Base-by-base conservation (phyloP, 176 grass and related monocot genomes). In the Cenchrus americanus region DNA sequence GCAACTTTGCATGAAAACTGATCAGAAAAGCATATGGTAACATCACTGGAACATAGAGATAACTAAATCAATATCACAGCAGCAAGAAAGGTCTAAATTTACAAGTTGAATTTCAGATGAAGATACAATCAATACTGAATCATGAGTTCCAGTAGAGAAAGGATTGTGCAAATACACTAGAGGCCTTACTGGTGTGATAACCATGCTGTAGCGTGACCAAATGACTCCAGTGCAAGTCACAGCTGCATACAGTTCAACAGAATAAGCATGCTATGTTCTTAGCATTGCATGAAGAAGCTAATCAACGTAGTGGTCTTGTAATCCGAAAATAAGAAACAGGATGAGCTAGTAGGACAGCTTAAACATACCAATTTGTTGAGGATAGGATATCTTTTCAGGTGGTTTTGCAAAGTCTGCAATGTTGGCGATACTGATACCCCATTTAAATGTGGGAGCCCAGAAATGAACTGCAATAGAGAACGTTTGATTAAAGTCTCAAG, bases 361-460 rank as follows among this genome's bases (percentile, higher is more conserved):
- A 69, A 74, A 78, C 89, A 68, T 92, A 98, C 93, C 91, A 78
- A 85, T 43, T 98, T 95, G 93, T 71, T 98, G 96, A 87, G 93
- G 96, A 66, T 95, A 96, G 14, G 96, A 96, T 66, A 95, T 88
- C 57, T 92, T 94, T 87, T 98, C 96, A 15, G 96, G 96, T 81
- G 91, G 93, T 76, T 95, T 98, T 18, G 93, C 64, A 52, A 98
- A 98, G 81, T 98, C 96, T 3, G 93, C 96, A 85, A 96, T 58
- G 53, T 95, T 98, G 8, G 96, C 96, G 57, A 98, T 95, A 64
- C 91, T 98, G 57, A 98, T 98, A 22, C 87, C 93, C 96, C 96
- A 98, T 88, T 98, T 98, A 63, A 98, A 98, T 52, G 91, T 98
- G 13, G 91, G 91, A 17, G 92, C 92, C 96, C 96, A 95, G 82